Conservation (phyloP, 2,329 filamentous ascomycete genomes). For the Pyricularia grisea region DNA sequence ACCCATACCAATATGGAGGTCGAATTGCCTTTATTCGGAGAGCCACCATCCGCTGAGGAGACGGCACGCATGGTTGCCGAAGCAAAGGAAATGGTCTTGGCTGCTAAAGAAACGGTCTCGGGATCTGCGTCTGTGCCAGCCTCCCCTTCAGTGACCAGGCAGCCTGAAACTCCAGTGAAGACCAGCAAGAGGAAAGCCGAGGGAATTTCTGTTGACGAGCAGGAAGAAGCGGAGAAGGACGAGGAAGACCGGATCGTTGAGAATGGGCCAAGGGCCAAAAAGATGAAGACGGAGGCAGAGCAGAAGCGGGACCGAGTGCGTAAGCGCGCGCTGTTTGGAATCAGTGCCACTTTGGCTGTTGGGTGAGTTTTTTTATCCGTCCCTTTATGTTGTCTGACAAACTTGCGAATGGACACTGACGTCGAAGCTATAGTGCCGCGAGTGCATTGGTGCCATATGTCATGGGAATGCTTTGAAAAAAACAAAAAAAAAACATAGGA, state of each 20-base stretch:
- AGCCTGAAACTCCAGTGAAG: constrained; percentile 13
- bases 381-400: not conserved
- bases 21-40: constrained; percentile 59
- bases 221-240: constrained; percentile 48
- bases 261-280: constrained; percentile 44
- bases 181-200: constrained; percentile 63
- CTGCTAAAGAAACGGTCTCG: constrained; percentile 35
- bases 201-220: constrained; percentile 59
- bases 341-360: constrained; percentile 78
- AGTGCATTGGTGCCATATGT: constrained; percentile 18
- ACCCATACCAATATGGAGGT: constrained; percentile 67
- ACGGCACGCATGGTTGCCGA: constrained; percentile 75
- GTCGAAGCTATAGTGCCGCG: not conserved
- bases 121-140: constrained; percentile 22
- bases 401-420: constrained; percentile 1
- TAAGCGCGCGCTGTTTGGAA: constrained; percentile 74
- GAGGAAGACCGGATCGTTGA: constrained; percentile 24
- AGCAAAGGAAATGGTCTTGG: constrained; percentile 81
- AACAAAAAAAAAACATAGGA: not conserved
- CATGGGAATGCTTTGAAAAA: constrained; percentile 16
- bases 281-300: constrained; percentile 70
- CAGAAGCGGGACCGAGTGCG: constrained; percentile 79
- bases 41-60: constrained; percentile 67
- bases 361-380: constrained; percentile 62
- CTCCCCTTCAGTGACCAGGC: not conserved